These are phyloP conservation scores for Verticillium dahliae DNA, from an alignment of 2,329 filamentous ascomycete species.

Conservation along the genomic window DNA sequence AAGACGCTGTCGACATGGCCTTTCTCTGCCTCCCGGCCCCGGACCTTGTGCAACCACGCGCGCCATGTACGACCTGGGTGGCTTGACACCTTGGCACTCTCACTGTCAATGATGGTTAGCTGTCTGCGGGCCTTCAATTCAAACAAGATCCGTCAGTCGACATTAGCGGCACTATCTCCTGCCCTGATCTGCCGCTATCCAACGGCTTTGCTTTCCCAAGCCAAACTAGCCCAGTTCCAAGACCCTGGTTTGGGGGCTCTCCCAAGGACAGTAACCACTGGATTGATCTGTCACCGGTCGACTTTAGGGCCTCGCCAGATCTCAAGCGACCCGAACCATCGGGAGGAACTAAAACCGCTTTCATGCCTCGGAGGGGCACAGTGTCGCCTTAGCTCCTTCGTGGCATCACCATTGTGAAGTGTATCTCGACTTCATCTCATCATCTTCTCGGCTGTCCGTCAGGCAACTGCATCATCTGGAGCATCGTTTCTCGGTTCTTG, in stretches of 20 bases:
- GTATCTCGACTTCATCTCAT: neutral
- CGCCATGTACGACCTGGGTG: neutral
- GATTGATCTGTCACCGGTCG: conserved; percentile 11
- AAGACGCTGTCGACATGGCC: neutral
- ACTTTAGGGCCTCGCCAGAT: conserved; percentile 14
- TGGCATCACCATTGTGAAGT: neutral
- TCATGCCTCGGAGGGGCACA: conserved; percentile 12
- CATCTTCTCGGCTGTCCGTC: neutral
- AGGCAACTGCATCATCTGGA: neutral
- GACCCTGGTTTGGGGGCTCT: conserved; percentile 13
- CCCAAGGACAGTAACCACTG: conserved; percentile 13
- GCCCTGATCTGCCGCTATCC: neutral
- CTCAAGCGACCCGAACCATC: conserved; percentile 13
- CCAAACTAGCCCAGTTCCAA: conserved; percentile 7
- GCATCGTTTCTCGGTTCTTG: neutral
- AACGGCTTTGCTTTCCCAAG: neutral
- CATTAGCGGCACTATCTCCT: neutral
- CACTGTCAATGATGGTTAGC: neutral
- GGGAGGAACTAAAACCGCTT: conserved; percentile 12
- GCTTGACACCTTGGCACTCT: neutral
- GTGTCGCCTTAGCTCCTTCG: conserved; percentile 9
- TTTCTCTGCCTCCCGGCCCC: neutral
- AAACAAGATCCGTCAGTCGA: neutral
- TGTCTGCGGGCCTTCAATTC: neutral
- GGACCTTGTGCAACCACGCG: neutral